Conservation (phyloP, 352 stramenopile genomes). For the Globisporangium canariense region DNA sequence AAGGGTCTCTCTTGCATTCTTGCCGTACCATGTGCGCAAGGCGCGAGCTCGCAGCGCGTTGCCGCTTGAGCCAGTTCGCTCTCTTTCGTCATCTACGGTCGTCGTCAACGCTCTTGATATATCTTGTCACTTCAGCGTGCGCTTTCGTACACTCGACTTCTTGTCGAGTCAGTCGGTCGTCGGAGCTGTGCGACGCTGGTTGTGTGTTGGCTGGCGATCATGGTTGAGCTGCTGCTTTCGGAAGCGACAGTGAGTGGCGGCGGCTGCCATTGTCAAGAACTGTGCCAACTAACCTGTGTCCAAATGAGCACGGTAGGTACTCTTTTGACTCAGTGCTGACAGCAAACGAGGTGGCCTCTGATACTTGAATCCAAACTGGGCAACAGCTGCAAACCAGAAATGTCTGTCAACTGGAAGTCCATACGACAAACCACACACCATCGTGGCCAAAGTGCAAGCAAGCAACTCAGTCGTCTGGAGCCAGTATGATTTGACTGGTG, state of each 20-base stretch:
- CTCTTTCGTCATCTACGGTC: not conserved
- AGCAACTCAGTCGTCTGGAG: too few species aligned
- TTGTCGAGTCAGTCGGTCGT: too few species aligned
- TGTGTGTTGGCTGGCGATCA: not conserved
- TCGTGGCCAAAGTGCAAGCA: too few species aligned
- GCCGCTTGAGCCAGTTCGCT: not conserved
- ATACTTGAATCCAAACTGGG: too few species aligned
- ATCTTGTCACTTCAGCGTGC: not conserved
- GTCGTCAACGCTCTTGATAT: not conserved
- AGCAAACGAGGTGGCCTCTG: too few species aligned
- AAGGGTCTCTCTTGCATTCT: conserved; percentile 27
- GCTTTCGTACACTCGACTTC: not conserved
- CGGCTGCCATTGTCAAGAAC: conserved; percentile 18
- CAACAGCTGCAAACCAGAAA: too few species aligned
- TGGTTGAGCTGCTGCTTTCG: not conserved
- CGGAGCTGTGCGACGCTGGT: not conserved
- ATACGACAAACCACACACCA: too few species aligned
- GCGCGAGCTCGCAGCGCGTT: conserved; percentile 46
- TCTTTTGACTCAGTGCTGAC: too few species aligned
- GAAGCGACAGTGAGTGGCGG: conserved; percentile 44
- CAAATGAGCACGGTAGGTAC: too few species aligned
- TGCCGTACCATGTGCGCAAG: conserved; percentile 57
- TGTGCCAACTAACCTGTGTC: too few species aligned
- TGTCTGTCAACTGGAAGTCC: too few species aligned
- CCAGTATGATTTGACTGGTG: too few species aligned